Conservation (phyloP, 768 basidiomycete species). For the Phanerochaete sordida region DNA sequence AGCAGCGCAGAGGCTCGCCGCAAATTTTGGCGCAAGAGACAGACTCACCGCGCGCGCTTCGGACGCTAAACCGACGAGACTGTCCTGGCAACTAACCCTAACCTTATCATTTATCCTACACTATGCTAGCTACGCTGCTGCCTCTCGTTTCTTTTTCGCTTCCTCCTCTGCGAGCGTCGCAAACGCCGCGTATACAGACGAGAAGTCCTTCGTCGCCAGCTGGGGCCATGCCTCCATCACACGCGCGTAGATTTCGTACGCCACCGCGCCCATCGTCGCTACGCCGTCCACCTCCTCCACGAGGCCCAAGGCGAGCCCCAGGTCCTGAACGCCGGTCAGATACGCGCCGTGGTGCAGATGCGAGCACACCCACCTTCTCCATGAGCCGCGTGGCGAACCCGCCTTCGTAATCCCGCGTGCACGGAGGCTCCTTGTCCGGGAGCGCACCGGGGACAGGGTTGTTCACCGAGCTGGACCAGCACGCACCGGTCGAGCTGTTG, state of each 20-base stretch:
- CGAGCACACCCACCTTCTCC: constrained; percentile 58
- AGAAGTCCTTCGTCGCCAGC: constrained; percentile 73
- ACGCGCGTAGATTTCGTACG: constrained; percentile 57
- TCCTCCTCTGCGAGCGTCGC: too few species aligned
- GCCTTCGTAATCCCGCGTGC: constrained; percentile 78
- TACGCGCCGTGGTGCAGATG: not conserved
- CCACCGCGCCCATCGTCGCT: constrained; percentile 64
- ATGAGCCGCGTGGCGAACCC: constrained; percentile 83
- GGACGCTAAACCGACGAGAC: not conserved
- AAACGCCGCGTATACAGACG: constrained; percentile 61
- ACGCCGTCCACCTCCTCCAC: constrained; percentile 18
- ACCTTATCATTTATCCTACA: not conserved
- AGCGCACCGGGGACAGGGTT: constrained; percentile 82
- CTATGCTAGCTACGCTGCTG: not conserved
- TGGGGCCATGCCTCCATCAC: constrained; percentile 54
- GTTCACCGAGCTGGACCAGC: constrained; percentile 83
- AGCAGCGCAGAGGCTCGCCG: not conserved
- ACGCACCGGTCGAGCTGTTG: constrained; percentile 79
- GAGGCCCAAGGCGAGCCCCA: constrained; percentile 67
- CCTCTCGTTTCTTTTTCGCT: not conserved
- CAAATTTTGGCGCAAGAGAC: constrained; percentile 7
- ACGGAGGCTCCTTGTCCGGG: constrained; percentile 71
- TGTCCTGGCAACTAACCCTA: constrained; percentile 2
- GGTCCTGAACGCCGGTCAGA: constrained; percentile 51
- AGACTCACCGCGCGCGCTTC: not conserved